Conservation (phyloP, 257 asterid genomes). For the Ilex asprella region DNA sequence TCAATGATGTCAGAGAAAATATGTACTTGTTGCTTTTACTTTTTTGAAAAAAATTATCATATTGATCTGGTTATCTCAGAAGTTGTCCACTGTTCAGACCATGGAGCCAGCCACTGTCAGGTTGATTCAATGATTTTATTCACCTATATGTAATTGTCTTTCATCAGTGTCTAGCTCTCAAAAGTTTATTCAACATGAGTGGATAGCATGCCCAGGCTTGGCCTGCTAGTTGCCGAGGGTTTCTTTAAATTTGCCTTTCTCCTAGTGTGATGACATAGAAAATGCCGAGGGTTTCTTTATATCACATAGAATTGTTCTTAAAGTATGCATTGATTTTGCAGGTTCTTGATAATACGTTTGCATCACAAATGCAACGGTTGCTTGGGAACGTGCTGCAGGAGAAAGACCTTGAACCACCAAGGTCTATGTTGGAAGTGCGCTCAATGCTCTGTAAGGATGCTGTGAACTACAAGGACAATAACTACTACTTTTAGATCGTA, state of each 20-base stretch:
- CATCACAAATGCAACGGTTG: constrained; percentile 75
- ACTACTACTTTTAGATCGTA: constrained; percentile 47
- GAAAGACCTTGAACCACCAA: constrained; percentile 77
- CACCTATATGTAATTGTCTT: too few species aligned
- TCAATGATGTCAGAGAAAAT: too few species aligned
- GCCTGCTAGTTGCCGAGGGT: neutral
- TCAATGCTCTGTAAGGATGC: constrained; percentile 83
- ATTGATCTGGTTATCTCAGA: too few species aligned
- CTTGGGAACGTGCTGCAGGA: constrained; percentile 72
- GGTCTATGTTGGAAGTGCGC: constrained; percentile 66
- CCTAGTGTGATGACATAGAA: neutral
- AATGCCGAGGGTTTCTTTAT: neutral
- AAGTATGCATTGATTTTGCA: constrained; percentile 14
- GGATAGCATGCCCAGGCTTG: neutral
- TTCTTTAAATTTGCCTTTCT: neutral
- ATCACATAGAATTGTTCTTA: neutral
- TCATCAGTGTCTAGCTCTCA: neutral
- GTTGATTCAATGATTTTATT: too few species aligned
- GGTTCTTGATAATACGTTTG: constrained; percentile 79
- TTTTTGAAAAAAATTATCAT: too few species aligned
- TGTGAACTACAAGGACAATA: constrained; percentile 48
- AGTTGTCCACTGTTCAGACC: too few species aligned
- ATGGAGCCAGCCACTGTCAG: too few species aligned
- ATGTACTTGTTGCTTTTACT: too few species aligned
- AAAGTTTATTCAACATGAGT: neutral